A percentile compares a stretch with the other conserved stretches of the same genome.
Evolutionary conservation across 306 rosid genomes (phyloP).

Genomic region (Ormosia emarginata): DNA sequence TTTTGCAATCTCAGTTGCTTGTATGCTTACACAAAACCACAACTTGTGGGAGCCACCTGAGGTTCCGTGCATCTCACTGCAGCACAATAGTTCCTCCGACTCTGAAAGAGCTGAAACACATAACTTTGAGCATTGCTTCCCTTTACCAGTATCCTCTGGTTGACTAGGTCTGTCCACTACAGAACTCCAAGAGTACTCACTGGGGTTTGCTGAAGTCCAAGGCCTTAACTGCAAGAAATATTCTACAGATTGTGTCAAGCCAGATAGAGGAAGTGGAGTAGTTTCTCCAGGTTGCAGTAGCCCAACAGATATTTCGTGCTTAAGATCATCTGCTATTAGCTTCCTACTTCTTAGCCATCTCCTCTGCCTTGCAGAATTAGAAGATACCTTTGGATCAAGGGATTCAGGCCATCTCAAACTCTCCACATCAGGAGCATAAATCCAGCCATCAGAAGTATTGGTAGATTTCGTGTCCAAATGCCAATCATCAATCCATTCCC

Average conservation of each 20-base stretch:
- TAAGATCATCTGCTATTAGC: constrained; percentile 38
- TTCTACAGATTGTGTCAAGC: constrained; percentile 57
- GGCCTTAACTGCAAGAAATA: constrained; percentile 78
- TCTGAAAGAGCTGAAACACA: constrained; percentile 73
- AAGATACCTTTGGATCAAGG: constrained; percentile 40
- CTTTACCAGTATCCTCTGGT: constrained; percentile 38
- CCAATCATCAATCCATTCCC: constrained; percentile 96
- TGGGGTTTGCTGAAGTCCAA: constrained; percentile 33
- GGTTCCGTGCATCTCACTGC: constrained; percentile 63
- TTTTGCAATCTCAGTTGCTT: constrained; percentile 85
- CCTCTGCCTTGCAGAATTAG: constrained; percentile 69
- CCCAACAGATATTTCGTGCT: constrained; percentile 61
- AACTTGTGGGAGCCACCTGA: constrained; percentile 60
- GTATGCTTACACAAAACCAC: constrained; percentile 89
- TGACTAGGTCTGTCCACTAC: constrained; percentile 48
- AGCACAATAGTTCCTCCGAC: constrained; percentile 75
- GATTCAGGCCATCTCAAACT: constrained; percentile 79
- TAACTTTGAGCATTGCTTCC: constrained; percentile 44
- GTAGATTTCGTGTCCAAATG: constrained; percentile 64
- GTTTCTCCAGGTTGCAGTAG: constrained; percentile 81
- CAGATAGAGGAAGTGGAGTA: constrained; percentile 71
- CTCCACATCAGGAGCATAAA: constrained; percentile 68
- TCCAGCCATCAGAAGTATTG: constrained; percentile 72
- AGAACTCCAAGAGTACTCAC: constrained; percentile 86
- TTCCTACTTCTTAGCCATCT: constrained; percentile 77